These are phyloP conservation scores for Nicotiana rustica DNA, from an alignment of 305 asterid genomes.

Conservation along the genomic window DNA sequence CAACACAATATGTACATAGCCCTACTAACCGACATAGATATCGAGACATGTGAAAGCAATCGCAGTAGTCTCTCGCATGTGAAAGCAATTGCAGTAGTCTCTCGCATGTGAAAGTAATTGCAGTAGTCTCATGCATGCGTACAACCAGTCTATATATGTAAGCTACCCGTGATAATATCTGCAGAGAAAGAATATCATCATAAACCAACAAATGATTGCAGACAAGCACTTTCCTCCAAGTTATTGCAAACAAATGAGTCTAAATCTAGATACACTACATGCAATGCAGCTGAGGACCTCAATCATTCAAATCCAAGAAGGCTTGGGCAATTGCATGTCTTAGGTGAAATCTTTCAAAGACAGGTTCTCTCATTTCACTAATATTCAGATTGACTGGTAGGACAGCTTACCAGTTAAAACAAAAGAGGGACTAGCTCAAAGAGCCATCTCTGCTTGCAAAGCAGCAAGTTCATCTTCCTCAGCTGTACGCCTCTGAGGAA, in stretches of 20 bases:
- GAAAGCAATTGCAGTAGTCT: too few relatives aligned
- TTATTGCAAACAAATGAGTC: background rate
- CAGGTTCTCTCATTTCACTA: background rate
- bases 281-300: background rate
- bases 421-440: conserved; percentile 36
- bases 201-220: conserved; percentile 18
- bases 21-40: background rate
- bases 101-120: background rate
- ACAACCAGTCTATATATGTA: conserved; percentile 5
- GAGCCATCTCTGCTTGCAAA: conserved; percentile 58
- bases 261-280: background rate
- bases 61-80: too few relatives aligned
- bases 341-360: conserved; percentile 4
- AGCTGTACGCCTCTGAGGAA: conserved; percentile 47
- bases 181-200: background rate
- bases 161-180: conserved; percentile 13
- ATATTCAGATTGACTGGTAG: background rate
- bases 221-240: conserved; percentile 19
- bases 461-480: conserved; percentile 68
- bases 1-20: conserved; percentile 28
- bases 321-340: background rate
- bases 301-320: background rate
- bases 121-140: background rate
- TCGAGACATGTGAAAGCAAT: conserved; percentile 9
- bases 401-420: conserved; percentile 20